Base-by-base conservation (phyloP, 129 eudicot genomes). In the Lactuca sativa region DNA sequence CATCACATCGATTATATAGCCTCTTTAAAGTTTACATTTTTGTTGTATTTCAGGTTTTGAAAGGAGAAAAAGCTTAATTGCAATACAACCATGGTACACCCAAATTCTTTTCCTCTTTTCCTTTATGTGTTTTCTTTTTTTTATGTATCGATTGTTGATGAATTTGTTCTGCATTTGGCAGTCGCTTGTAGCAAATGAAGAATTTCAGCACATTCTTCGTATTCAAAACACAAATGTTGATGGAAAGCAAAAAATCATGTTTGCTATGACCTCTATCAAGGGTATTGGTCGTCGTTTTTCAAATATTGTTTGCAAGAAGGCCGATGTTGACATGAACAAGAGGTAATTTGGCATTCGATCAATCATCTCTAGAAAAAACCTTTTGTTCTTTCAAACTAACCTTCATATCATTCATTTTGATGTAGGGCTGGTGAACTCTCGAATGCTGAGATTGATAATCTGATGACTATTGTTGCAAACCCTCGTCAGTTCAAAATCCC, bases 401-500 rank as follows among this genome's bases (percentile, higher is more conserved):
- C 3, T 64, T 5, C 47, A 44, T 25, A 4, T 44, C 3, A 16
- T 18, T 6, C 37, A 7, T 13, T 25, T 16, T 48, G 3, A 8
- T 52, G 59, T 14, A 81, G 86, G 81, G 89, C 83, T 57, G 86
- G 86, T 70, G 86, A 81, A 31, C 83, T 84, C 16, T 73, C 89
- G 8, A 57, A 36, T 61, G 78, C 78, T 4, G 89, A 84, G 58
- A 75, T 84, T 40, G 89, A 84, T 15, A 77, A 80, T 54, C 67
- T 84, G 43, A 84, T 84, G 89, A 69, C 75, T 2, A 82, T 84
- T 1, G 86, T 84, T 1, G 83, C 86, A 1, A 84, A 84, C 68
- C 88, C 88, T 52, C 76, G 88, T 41, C 88, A 84, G 67, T 84
- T 84, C 77, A 84, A 84, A 49, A 81, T 84, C 64, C 89, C 89